These are phyloP conservation scores for Carnegiea gigantea DNA, from an alignment of 179 eudicot species.

Conservation along the genomic window DNA sequence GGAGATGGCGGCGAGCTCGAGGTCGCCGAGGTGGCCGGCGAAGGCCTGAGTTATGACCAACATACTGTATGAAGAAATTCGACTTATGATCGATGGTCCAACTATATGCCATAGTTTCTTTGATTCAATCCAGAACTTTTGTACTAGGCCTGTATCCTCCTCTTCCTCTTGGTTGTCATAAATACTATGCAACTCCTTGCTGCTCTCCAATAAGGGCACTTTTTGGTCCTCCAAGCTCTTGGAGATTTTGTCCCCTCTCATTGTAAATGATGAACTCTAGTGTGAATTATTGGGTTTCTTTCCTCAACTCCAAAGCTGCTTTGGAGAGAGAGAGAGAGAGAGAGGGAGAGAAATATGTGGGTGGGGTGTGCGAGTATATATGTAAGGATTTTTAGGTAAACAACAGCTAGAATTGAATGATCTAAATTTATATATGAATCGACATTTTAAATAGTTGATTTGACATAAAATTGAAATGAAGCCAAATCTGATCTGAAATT, in stretches of 20 bases:
- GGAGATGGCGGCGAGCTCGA: slow-evolving; percentile 45
- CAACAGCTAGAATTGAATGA: too few species aligned
- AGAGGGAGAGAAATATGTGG: too few species aligned
- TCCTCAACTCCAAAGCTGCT: background rate
- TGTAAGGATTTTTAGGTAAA: too few species aligned
- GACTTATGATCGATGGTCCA: slow-evolving; percentile 37
- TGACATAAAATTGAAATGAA: too few species aligned
- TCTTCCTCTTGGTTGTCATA: background rate
- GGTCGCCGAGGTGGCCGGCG: slow-evolving; percentile 52
- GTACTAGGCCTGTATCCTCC: background rate
- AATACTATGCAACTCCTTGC: too few species aligned
- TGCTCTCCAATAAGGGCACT: background rate
- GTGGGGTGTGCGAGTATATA: too few species aligned
- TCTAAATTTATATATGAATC: too few species aligned
- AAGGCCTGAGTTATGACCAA: slow-evolving; percentile 37
- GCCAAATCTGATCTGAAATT: too few species aligned
- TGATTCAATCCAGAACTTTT: slow-evolving; percentile 13
- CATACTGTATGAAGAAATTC: slow-evolving; percentile 37
- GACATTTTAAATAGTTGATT: too few species aligned
- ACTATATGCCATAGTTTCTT: slow-evolving; percentile 44
- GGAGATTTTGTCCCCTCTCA: background rate
- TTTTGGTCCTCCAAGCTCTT: background rate
- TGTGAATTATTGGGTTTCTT: background rate
- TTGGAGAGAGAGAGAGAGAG: too few species aligned
- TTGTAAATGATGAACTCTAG: too few species aligned